These are phyloP conservation scores for Fusarium piperis DNA, from an alignment of 2,329 filamentous ascomycete genomes.

Conservation along the genomic window DNA sequence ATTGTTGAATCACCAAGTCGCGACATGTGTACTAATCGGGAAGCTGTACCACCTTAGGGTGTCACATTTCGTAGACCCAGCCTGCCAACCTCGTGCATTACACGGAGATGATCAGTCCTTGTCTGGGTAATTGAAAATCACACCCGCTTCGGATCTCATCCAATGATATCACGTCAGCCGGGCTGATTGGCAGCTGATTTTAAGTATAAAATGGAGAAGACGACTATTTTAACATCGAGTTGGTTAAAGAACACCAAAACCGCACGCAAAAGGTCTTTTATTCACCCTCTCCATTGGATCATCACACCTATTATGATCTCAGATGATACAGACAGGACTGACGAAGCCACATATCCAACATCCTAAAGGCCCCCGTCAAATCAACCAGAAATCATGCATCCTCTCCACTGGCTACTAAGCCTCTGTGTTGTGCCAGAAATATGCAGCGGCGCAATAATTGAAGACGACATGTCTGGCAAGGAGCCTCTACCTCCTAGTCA, in stretches of 20 bases:
- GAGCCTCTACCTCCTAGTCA: constrained; percentile 3
- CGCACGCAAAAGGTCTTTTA: neutral
- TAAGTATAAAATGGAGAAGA: neutral
- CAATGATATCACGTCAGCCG: neutral
- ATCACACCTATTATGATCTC: neutral
- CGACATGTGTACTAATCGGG: neutral
- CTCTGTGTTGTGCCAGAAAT: neutral
- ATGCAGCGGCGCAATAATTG: accelerated
- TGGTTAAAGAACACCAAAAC: neutral
- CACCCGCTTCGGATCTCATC: neutral
- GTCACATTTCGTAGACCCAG: neutral
- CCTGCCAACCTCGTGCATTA: neutral
- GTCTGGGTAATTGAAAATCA: neutral
- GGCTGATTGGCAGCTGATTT: neutral
- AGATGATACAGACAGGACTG: neutral
- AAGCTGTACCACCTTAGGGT: neutral
- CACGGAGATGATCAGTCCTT: neutral
- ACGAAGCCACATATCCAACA: neutral
- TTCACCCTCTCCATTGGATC: neutral
- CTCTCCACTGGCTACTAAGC: neutral
- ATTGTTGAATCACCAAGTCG: neutral
- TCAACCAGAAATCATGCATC: neutral
- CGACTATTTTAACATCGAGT: neutral
- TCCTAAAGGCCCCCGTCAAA: neutral
- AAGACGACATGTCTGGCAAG: accelerated